These are phyloP conservation scores for Microdochium trichocladiopsis DNA, from an alignment of 2,329 filamentous ascomycete genomes.

Conservation along the genomic window DNA sequence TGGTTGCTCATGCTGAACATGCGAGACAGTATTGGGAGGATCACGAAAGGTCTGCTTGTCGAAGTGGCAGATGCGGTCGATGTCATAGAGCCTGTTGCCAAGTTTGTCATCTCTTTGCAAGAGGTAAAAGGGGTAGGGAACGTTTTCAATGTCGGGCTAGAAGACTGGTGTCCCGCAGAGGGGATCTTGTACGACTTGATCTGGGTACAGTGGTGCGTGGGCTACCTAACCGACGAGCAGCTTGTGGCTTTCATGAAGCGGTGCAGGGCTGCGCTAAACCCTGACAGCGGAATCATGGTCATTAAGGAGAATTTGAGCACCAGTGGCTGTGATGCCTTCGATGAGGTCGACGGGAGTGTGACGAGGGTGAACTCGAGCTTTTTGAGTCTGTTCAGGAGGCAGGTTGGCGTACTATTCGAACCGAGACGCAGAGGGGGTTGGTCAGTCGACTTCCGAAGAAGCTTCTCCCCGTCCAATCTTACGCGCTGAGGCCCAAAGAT, in stretches of 20 bases:
- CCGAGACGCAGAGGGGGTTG: not conserved
- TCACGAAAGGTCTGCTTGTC: not conserved
- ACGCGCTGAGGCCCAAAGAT: not conserved
- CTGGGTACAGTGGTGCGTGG: not conserved
- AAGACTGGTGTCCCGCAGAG: not conserved
- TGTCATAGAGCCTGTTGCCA: not conserved
- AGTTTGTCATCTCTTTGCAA: not conserved
- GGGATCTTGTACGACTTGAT: not conserved
- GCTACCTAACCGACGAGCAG: not conserved
- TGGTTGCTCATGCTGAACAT: not conserved
- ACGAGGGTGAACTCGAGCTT: not conserved
- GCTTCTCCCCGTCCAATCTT: not conserved
- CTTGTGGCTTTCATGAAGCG: not conserved
- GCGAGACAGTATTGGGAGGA: not conserved
- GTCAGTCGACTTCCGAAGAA: not conserved
- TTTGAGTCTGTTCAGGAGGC: not conserved
- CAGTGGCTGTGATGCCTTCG: not conserved
- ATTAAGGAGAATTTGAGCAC: slow-evolving; percentile 1
- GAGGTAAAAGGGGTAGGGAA: not conserved
- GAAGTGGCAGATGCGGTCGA: not conserved
- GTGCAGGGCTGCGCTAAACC: not conserved
- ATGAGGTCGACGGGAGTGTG: not conserved
- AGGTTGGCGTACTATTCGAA: not conserved
- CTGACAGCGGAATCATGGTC: not conserved
- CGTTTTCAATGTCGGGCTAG: not conserved